Evolutionary conservation across 1,284 basidiomycete genomes (phyloP).

Genomic region (Apiotrichum laibachii): DNA sequence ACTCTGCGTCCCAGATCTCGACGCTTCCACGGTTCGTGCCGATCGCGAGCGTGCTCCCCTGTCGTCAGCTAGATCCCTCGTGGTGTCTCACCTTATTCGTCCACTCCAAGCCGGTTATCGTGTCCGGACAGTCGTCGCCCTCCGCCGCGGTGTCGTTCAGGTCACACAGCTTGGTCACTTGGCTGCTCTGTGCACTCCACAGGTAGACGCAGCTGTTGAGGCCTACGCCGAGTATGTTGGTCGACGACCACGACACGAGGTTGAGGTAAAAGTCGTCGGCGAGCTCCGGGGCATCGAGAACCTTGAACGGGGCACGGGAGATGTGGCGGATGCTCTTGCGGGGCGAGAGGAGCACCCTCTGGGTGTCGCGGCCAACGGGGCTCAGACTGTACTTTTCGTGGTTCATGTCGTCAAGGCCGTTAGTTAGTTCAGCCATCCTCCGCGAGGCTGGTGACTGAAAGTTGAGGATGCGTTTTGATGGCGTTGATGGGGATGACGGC

Average conservation of each 20-base stretch:
- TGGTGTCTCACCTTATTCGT: conserved; percentile 67
- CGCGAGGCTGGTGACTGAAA: conserved; percentile 51
- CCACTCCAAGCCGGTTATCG: conserved; percentile 85
- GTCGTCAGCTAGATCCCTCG: conserved; percentile 14
- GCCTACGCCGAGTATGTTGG: conserved; percentile 91
- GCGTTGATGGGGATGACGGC: conserved; percentile 50
- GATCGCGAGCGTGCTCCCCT: conserved; percentile 85
- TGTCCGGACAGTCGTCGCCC: conserved; percentile 55
- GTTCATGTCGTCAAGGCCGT: conserved; percentile 56
- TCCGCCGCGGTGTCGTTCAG: conserved; percentile 52
- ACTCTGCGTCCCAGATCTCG: conserved; percentile 92
- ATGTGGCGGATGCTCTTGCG: conserved; percentile 76
- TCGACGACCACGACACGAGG: conserved; percentile 93
- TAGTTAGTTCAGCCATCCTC: conserved; percentile 36
- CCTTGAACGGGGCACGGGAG: conserved; percentile 94
- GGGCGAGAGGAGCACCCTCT: conserved; percentile 79
- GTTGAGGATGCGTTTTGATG: conserved; percentile 54
- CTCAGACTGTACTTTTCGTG: conserved; percentile 87
- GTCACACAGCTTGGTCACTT: conserved; percentile 89
- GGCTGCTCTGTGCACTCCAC: conserved; percentile 92
- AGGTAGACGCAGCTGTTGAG: conserved; percentile 90
- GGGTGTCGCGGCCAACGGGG: conserved; percentile 80
- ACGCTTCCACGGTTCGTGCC: conserved; percentile 84
- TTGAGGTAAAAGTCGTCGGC: conserved; percentile 99
- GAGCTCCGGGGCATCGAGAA: conserved; percentile 93